Conservation (phyloP, 2,329 filamentous ascomycete species). For the Parastagonospora avenae region DNA sequence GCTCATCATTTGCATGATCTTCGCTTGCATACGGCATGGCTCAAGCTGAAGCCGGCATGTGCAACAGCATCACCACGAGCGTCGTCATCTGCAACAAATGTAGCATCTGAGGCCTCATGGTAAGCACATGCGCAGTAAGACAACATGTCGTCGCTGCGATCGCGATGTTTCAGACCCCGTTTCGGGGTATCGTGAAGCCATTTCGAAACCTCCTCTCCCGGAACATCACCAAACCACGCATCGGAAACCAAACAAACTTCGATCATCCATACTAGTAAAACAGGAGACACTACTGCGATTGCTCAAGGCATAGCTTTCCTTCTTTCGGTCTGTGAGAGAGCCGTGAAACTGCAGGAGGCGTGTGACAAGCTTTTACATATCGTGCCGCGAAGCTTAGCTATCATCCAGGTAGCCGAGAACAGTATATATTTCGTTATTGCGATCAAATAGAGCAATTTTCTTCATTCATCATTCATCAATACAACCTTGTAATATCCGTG, state of each 20-base stretch:
- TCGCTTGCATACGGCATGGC: too few relatives aligned
- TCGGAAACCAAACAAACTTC: conserved; percentile 15
- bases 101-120: too few relatives aligned
- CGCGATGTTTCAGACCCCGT: conserved; percentile 34
- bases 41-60: too few relatives aligned
- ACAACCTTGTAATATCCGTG: conserved; percentile 30
- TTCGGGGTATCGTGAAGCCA: conserved; percentile 31
- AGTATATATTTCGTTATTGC: not conserved
- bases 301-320: conserved; percentile 3
- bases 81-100: too few relatives aligned
- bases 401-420: not conserved
- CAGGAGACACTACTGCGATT: conserved; percentile 5
- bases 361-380: conserved; percentile 27
- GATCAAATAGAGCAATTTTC: conserved; percentile 8
- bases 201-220: conserved; percentile 24
- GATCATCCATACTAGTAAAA: conserved; percentile 16
- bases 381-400: conserved; percentile 16
- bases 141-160: conserved; percentile 7
- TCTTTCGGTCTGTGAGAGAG: conserved; percentile 12
- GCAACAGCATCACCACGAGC: too few relatives aligned
- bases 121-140: too few relatives aligned
- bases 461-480: conserved; percentile 8
- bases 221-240: conserved; percentile 11
- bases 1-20: too few relatives aligned
- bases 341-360: conserved; percentile 32